Percentiles rank a stretch among this genome's conserved stretches.
These are phyloP conservation scores for Anthoceros angustus DNA, from an alignment of 225 moss, liverwort and hornwort species.

Conservation along the genomic window DNA sequence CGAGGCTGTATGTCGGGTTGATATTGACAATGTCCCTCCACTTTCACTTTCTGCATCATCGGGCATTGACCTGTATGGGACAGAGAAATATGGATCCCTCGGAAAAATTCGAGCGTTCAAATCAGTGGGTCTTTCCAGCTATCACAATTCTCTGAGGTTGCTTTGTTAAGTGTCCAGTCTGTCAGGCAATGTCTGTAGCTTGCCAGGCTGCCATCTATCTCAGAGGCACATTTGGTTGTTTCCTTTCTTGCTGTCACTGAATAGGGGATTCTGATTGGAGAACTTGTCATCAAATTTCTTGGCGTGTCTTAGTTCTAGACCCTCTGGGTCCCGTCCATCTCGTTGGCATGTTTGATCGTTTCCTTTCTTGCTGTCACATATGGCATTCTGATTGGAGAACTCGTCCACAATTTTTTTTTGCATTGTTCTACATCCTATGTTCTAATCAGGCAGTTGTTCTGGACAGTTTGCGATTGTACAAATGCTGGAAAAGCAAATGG, in stretches of 20 bases:
- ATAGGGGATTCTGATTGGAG: too few species aligned
- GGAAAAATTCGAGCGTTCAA: constrained; percentile 91
- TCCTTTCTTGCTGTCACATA: too few species aligned
- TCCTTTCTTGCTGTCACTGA: too few species aligned
- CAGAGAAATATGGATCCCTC: constrained; percentile 75
- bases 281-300: too few species aligned
- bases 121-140: constrained; percentile 40
- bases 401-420: not conserved
- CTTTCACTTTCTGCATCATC: constrained; percentile 52
- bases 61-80: constrained; percentile 60
- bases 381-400: not conserved
- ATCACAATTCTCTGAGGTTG: not conserved
- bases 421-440: not conserved
- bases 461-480: constrained; percentile 89
- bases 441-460: constrained; percentile 2
- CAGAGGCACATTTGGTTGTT: too few species aligned
- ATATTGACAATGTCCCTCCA: constrained; percentile 76
- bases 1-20: constrained; percentile 91
- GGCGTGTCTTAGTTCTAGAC: too few species aligned
- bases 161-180: too few species aligned
- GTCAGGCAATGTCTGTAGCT: too few species aligned
- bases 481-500: constrained; percentile 99
- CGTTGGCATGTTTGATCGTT: too few species aligned
- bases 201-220: too few species aligned
- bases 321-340: too few species aligned